These are phyloP conservation scores for Licmophora abbreviata DNA, from an alignment of 108 stramenopile genomes.

Conservation along the genomic window DNA sequence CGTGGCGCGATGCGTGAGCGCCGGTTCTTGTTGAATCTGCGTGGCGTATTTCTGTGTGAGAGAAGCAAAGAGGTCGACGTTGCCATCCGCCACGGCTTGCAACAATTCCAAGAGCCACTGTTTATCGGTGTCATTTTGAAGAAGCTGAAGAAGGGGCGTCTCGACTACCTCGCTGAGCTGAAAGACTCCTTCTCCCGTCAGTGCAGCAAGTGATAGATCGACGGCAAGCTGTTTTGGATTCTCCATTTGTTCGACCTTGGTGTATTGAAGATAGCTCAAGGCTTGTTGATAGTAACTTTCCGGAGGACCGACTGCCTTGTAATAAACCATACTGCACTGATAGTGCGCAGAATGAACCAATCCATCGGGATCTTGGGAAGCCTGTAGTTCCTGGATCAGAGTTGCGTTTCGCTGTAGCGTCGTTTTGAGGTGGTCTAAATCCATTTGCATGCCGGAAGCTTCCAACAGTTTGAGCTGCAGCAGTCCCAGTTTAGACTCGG, in stretches of 20 bases:
- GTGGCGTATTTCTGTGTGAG: constrained; percentile 42
- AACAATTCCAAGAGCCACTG: constrained; percentile 86
- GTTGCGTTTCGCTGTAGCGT: constrained; percentile 41
- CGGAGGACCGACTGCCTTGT: constrained; percentile 92
- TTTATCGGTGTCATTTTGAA: constrained; percentile 60
- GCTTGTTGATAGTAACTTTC: constrained; percentile 90
- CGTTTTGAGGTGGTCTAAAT: constrained; percentile 42
- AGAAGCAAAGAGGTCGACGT: constrained; percentile 70
- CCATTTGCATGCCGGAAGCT: constrained; percentile 10
- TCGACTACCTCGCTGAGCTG: constrained; percentile 92
- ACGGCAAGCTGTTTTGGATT: constrained; percentile 53
- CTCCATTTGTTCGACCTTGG: constrained; percentile 19
- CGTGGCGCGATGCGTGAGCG: constrained; percentile 62
- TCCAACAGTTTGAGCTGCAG: constrained; percentile 30
- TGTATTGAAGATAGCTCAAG: constrained; percentile 80
- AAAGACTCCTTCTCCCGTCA: constrained; percentile 95
- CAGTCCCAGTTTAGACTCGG: constrained; percentile 60
- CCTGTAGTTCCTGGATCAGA: constrained; percentile 46
- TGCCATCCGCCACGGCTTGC: constrained; percentile 77
- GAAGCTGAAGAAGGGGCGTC: constrained; percentile 68
- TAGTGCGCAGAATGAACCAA: constrained; percentile 87
- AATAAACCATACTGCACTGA: constrained; percentile 80
- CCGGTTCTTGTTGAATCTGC: constrained; percentile 78
- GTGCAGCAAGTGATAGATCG: constrained; percentile 89
- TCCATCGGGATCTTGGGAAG: constrained; percentile 42